Conservation (phyloP, 2,329 filamentous ascomycete species). For the Beauveria brongniartii region DNA sequence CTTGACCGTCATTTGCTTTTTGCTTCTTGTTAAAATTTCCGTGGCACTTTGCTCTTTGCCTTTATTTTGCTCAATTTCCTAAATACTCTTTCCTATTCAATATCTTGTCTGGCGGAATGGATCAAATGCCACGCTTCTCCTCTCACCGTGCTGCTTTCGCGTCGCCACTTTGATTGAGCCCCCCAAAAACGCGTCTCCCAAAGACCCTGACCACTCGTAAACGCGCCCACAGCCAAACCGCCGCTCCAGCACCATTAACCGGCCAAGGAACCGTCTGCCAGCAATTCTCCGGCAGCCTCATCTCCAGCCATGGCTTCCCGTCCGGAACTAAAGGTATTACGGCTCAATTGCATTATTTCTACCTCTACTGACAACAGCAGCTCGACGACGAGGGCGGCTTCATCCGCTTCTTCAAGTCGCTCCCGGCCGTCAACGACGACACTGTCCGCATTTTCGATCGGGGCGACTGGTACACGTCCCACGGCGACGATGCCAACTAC, state of each 20-base stretch:
- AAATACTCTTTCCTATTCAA: too few relatives aligned
- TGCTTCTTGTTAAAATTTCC: too few relatives aligned
- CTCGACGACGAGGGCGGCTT: constrained; percentile 97
- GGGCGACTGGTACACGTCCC: constrained; percentile 92
- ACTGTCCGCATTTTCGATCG: constrained; percentile 89
- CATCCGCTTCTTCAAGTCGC: constrained; percentile 90
- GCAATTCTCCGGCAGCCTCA: not conserved
- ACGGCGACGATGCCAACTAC: constrained; percentile 75
- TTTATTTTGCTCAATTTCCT: too few relatives aligned
- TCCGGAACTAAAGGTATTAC: constrained; percentile 58
- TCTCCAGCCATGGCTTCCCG: constrained; percentile 56
- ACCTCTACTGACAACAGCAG: constrained; percentile 30
- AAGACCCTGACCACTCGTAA: not conserved
- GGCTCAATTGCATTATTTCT: not conserved
- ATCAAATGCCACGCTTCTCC: not conserved
- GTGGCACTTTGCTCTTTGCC: too few relatives aligned
- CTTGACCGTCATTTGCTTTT: not conserved
- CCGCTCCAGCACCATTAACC: not conserved
- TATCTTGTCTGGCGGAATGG: too few relatives aligned
- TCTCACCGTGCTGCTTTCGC: constrained; percentile 4
- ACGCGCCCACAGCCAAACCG: constrained; percentile 10
- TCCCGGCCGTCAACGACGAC: constrained; percentile 61
- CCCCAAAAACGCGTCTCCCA: constrained; percentile 17
- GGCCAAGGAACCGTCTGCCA: not conserved
- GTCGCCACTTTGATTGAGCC: constrained; percentile 16